phyloP scores from a whole-genome alignment of 805 yeast genomes.

The Saccharomycopsis schoenii region DNA sequence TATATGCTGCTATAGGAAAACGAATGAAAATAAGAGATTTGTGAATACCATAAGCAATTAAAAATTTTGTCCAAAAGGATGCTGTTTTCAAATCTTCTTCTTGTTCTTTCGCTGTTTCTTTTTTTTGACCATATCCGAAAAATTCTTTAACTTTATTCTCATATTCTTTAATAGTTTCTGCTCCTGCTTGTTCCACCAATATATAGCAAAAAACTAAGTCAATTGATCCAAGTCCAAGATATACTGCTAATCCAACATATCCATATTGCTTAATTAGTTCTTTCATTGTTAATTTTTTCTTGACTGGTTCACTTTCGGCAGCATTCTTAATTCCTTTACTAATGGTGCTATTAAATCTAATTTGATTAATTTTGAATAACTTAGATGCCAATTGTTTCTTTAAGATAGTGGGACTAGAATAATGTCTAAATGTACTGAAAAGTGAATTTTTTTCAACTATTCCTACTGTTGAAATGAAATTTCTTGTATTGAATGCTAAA shows the following conservation, averaged over 20 bases:
- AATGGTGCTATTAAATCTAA: neutral
- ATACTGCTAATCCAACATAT: slow-evolving; percentile 81
- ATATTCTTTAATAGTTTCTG: slow-evolving; percentile 61
- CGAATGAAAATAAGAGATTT: slow-evolving; percentile 77
- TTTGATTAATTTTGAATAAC: neutral
- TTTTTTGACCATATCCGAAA: slow-evolving; percentile 50
- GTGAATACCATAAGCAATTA: slow-evolving; percentile 88
- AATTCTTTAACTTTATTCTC: slow-evolving; percentile 50
- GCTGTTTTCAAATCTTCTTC: slow-evolving; percentile 19
- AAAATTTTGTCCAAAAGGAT: slow-evolving; percentile 69
- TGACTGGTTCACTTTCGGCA: neutral
- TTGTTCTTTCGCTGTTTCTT: slow-evolving; percentile 24
- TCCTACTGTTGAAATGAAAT: neutral
- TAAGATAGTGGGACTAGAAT: neutral
- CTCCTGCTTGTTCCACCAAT: slow-evolving; percentile 80
- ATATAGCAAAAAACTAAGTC: slow-evolving; percentile 81
- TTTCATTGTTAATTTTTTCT: slow-evolving; percentile 26
- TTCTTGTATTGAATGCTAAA: neutral
- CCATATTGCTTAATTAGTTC: slow-evolving; percentile 80
- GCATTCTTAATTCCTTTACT: neutral
- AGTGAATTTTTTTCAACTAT: neutral
- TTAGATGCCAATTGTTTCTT: neutral
- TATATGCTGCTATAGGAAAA: slow-evolving; percentile 83
- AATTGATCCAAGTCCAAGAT: slow-evolving; percentile 57
- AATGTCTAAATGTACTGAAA: neutral